These are phyloP conservation scores for Mycena sp. DNA, from an alignment of 1,284 basidiomycete genomes.

Conservation along the genomic window DNA sequence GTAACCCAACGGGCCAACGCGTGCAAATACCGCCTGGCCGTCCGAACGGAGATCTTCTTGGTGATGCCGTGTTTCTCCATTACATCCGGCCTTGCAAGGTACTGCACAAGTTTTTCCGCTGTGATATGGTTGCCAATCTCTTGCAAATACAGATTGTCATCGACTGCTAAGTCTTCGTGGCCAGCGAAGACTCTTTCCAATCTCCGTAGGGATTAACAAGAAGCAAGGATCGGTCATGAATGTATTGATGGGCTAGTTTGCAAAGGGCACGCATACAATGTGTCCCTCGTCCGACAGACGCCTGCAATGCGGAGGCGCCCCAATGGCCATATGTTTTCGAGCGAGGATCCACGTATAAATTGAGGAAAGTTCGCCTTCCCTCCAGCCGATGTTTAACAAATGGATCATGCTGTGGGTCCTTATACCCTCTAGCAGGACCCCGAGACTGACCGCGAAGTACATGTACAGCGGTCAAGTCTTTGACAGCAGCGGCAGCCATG, in stretches of 20 bases:
- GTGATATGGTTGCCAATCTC: conserved; percentile 11
- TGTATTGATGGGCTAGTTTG: conserved; percentile 30
- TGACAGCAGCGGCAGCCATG: conserved; percentile 9
- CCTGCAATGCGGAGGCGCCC: neutral
- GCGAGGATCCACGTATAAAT: conserved; percentile 33
- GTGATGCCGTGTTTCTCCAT: conserved; percentile 38
- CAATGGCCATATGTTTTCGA: conserved; percentile 21
- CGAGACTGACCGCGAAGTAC: neutral
- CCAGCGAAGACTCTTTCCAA: neutral
- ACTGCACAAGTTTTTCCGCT: neutral
- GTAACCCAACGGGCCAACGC: conserved; percentile 39
- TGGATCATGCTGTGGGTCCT: conserved; percentile 32
- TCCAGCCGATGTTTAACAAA: conserved; percentile 34
- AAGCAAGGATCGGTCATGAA: conserved; percentile 29
- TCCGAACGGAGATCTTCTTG: conserved; percentile 33
- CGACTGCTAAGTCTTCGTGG: neutral
- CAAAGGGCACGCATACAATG: conserved; percentile 38
- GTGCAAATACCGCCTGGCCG: conserved; percentile 38
- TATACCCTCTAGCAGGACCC: neutral
- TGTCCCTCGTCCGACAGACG: neutral
- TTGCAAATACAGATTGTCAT: conserved; percentile 11
- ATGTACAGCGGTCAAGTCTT: neutral
- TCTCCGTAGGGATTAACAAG: conserved; percentile 1
- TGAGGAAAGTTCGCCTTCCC: conserved; percentile 37
- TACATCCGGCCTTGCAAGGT: conserved; percentile 32